Percentiles rank a stretch among this genome's conserved stretches.
Conservation (phyloP, 2,329 filamentous ascomycete genomes). For the Neopestalotiopsis clavispora region DNA sequence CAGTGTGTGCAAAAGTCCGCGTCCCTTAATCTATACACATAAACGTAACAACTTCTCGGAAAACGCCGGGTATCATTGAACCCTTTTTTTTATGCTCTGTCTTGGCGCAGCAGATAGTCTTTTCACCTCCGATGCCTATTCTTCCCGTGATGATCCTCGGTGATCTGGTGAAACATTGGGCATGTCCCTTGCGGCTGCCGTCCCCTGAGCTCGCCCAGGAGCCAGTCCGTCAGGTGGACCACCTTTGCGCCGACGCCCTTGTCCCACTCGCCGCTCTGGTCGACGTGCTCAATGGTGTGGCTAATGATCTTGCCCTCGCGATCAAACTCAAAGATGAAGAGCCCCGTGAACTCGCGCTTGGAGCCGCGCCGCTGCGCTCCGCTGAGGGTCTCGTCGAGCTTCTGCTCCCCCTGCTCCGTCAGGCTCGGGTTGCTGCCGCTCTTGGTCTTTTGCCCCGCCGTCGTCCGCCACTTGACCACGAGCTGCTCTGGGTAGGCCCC, state of each 20-base stretch:
- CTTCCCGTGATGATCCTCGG: background rate
- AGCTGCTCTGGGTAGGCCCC: slow-evolving; percentile 76
- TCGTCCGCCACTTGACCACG: slow-evolving; percentile 87
- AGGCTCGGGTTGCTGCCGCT: slow-evolving; percentile 46
- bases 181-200: slow-evolving; percentile 21
- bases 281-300: slow-evolving; percentile 93
- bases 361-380: slow-evolving; percentile 57
- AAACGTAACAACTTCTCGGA: background rate
- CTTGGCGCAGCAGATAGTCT: background rate
- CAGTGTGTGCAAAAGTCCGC: background rate
- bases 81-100: background rate
- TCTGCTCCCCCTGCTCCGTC: slow-evolving; percentile 34
- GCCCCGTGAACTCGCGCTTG: slow-evolving; percentile 80
- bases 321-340: slow-evolving; percentile 97
- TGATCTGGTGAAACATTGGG: slow-evolving; percentile 16
- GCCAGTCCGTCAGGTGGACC: slow-evolving; percentile 92
- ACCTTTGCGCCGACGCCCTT: slow-evolving; percentile 80
- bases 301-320: slow-evolving; percentile 79
- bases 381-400: slow-evolving; percentile 40
- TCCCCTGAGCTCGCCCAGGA: slow-evolving; percentile 75
- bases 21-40: background rate
- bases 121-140: background rate
- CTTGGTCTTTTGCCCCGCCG: slow-evolving; percentile 32
- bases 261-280: slow-evolving; percentile 84
- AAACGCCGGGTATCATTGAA: slow-evolving; percentile 1